A percentile compares a stretch with the other conserved stretches of the same genome.
Conservation (phyloP, 495 filamentous ascomycete species). For the Gamarada debralockiae region DNA sequence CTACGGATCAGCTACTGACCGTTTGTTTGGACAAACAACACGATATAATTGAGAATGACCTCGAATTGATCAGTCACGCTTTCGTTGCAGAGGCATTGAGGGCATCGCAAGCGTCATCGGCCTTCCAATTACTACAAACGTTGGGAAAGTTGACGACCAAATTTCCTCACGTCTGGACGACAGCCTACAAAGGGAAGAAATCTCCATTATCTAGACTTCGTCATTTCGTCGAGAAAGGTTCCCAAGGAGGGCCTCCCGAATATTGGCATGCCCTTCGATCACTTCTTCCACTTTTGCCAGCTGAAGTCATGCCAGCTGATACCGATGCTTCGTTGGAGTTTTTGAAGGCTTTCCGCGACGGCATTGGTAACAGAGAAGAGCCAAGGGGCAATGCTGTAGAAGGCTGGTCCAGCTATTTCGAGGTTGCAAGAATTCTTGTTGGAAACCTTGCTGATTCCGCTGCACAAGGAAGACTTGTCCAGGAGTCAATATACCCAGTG, state of each 20-base stretch:
- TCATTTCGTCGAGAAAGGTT: constrained; percentile 78
- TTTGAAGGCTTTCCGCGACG: constrained; percentile 60
- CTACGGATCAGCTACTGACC: constrained; percentile 65
- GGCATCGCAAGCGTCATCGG: constrained; percentile 66
- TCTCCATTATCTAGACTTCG: constrained; percentile 58
- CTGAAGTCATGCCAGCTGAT: constrained; percentile 42
- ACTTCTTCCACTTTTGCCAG: constrained; percentile 58
- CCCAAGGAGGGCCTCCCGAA: constrained; percentile 60
- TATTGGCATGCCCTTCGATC: constrained; percentile 68
- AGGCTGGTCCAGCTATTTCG: constrained; percentile 74
- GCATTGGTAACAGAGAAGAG: constrained; percentile 71
- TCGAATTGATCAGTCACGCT: constrained; percentile 58
- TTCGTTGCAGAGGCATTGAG: constrained; percentile 68
- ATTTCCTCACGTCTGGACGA: constrained; percentile 72
- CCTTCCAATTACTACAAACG: constrained; percentile 60
- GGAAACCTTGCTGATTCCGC: constrained; percentile 26
- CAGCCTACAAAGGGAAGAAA: constrained; percentile 59
- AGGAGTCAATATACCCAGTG: constrained; percentile 49
- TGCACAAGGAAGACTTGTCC: constrained; percentile 37
- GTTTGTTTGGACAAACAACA: constrained; percentile 52
- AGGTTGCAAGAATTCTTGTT: constrained; percentile 46
- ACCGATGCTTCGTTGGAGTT: constrained; percentile 49
- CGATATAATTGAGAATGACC: constrained; percentile 40
- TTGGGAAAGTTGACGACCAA: constrained; percentile 56
- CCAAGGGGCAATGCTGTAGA: constrained; percentile 55